Conservation (phyloP, 1,284 basidiomycete species). For the Trametes polyzona region DNA sequence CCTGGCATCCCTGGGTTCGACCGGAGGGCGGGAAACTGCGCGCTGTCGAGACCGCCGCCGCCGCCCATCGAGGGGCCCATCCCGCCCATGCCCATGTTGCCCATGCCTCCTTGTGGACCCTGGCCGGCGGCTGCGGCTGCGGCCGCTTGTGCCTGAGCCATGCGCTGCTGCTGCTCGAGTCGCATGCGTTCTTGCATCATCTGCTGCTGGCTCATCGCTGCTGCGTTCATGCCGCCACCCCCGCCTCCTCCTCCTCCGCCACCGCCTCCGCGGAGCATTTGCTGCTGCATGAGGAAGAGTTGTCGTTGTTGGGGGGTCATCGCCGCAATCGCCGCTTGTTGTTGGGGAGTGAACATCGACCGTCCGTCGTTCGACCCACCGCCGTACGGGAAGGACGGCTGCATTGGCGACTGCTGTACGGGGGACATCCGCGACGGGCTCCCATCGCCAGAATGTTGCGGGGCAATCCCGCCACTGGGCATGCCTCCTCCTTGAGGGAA, state of each 20-base stretch:
- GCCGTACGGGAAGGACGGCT: conserved; percentile 25
- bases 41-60: conserved; percentile 25
- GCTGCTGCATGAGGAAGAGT: conserved; percentile 40
- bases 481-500: conserved; percentile 26
- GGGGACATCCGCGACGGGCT: conserved; percentile 35
- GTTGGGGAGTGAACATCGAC: conserved; percentile 32
- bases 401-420: conserved; percentile 32
- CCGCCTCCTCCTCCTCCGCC: conserved; percentile 20
- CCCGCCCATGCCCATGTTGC: conserved; percentile 8
- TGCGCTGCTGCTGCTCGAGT: conserved; percentile 34
- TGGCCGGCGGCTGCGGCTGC: conserved; percentile 1
- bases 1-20: conserved; percentile 67
- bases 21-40: conserved; percentile 40
- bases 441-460: conserved; percentile 24
- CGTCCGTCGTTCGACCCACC: conserved; percentile 25
- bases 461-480: conserved; percentile 15
- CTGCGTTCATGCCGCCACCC: conserved; percentile 27
- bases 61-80: neutral
- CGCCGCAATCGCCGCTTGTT: conserved; percentile 32
- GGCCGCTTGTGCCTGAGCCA: conserved; percentile 20
- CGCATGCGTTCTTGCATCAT: conserved; percentile 44
- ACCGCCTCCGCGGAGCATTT: conserved; percentile 33
- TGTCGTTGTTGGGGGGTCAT: conserved; percentile 40
- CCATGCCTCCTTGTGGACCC: too few relatives aligned
- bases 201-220: conserved; percentile 36